phyloP scores from a whole-genome alignment of 2,329 filamentous ascomycete species.

The Arthrobotrys sphaeroides region DNA sequence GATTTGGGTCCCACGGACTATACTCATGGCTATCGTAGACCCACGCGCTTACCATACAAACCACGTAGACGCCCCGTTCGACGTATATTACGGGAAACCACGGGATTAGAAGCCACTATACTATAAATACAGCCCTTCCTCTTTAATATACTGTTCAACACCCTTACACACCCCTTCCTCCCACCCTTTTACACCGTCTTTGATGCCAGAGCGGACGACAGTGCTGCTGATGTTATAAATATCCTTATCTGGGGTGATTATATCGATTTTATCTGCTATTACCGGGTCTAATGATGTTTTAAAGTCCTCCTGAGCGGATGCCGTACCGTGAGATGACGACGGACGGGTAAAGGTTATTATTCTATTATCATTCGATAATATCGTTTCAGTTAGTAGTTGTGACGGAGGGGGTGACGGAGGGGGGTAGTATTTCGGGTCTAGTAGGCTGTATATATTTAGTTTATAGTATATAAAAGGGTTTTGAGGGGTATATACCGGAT shows the following conservation, averaged over 20 bases:
- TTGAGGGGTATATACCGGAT: slow-evolving; percentile 1
- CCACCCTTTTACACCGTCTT: not conserved
- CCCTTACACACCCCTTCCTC: slow-evolving; percentile 4
- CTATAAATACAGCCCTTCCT: slow-evolving; percentile 30
- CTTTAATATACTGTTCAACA: slow-evolving; percentile 17
- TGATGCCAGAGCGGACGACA: not conserved
- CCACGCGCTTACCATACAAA: no score
- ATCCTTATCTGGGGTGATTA: not conserved
- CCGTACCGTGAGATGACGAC: no score
- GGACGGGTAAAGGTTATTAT: slow-evolving; percentile 33
- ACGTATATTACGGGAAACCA: no score
- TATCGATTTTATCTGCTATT: slow-evolving; percentile 12
- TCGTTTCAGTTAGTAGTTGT: slow-evolving; percentile 18
- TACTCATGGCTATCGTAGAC: no score
- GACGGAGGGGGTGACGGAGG: slow-evolving; percentile 25
- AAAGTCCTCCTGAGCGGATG: no score
- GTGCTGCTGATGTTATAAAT: slow-evolving; percentile 31
- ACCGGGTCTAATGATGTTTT: no score
- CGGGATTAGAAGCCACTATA: no score
- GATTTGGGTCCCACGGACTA: no score
- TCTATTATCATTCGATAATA: slow-evolving; percentile 21
- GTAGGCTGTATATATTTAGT: not conserved
- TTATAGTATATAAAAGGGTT: not conserved
- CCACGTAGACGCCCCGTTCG: no score
- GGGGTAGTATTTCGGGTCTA: slow-evolving; percentile 50